These are phyloP conservation scores for Paraconiothyrium sp. DNA, from an alignment of 2,329 filamentous ascomycete genomes.

Conservation along the genomic window DNA sequence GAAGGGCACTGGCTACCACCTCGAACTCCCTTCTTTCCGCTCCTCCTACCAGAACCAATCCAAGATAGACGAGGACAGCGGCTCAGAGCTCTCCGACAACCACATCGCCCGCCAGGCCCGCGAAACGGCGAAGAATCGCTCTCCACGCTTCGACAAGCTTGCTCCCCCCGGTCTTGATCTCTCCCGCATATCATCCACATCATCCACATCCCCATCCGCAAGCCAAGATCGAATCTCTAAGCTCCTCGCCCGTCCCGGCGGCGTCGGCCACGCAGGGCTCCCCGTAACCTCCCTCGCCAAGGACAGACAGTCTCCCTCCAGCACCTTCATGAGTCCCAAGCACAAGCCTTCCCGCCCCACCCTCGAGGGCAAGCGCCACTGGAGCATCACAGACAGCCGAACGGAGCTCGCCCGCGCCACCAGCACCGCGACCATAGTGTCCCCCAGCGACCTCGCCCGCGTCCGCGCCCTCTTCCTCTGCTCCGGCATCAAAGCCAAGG, in stretches of 20 bases:
- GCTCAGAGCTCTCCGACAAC: constrained; percentile 35
- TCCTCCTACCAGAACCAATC: constrained; percentile 39
- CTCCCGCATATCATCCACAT: constrained; percentile 35
- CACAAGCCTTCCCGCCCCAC: constrained; percentile 46
- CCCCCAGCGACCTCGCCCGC: constrained; percentile 79
- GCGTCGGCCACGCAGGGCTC: constrained; percentile 35
- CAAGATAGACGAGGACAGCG: constrained; percentile 39
- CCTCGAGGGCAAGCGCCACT: constrained; percentile 59
- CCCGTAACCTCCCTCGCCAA: constrained; percentile 44
- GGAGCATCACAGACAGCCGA: constrained; percentile 65
- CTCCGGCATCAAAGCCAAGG: constrained; percentile 88
- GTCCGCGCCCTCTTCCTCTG: constrained; percentile 79
- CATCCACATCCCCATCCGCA: constrained; percentile 28
- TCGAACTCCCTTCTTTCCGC: constrained; percentile 49
- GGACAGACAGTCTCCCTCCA: constrained; percentile 10
- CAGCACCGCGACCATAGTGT: constrained; percentile 35
- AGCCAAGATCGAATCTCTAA: constrained; percentile 42
- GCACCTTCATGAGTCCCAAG: constrained; percentile 19
- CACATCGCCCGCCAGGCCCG: constrained; percentile 56
- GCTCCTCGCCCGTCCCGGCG: constrained; percentile 44
- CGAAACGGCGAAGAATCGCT: constrained; percentile 48
- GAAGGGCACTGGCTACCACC: constrained; percentile 39
- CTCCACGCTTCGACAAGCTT: constrained; percentile 56
- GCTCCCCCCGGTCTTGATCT: constrained; percentile 62
- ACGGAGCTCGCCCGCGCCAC: constrained; percentile 49